Percentiles rank a stretch among this genome's conserved stretches.
These are phyloP conservation scores for Chrysoporthe deuterocubensis DNA, from an alignment of 2,329 filamentous ascomycete genomes.

Conservation along the genomic window DNA sequence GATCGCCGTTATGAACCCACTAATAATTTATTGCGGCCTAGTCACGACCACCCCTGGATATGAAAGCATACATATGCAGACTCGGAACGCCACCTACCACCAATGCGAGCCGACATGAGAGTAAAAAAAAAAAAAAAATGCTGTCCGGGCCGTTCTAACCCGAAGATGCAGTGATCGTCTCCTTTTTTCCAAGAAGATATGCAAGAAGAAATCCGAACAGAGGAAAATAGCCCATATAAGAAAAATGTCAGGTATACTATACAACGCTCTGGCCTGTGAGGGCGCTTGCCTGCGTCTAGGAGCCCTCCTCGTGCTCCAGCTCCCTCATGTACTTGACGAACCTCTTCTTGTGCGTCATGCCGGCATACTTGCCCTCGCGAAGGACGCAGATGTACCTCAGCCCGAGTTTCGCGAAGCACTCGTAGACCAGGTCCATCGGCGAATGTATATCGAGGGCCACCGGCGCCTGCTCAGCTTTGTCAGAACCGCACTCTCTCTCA, in stretches of 20 bases:
- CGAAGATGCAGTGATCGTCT: background rate
- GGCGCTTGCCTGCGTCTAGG: background rate
- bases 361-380: slow-evolving; percentile 81
- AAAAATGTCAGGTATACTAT: background rate
- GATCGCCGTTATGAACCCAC: no score
- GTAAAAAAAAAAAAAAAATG: background rate
- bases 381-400: slow-evolving; percentile 91
- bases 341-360: slow-evolving; percentile 92
- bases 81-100: background rate
- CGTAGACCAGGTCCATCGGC: slow-evolving; percentile 93
- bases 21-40: background rate
- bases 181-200: background rate
- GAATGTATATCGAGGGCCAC: slow-evolving; percentile 86
- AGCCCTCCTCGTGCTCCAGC: slow-evolving; percentile 61
- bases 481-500: background rate
- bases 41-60: background rate
- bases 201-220: background rate
- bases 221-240: background rate
- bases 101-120: background rate
- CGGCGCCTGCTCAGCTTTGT: slow-evolving; percentile 71
- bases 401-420: slow-evolving; percentile 94
- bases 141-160: background rate
- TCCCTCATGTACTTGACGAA: slow-evolving; percentile 95
- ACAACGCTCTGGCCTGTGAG: background rate
- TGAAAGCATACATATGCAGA: background rate